These are phyloP conservation scores for Nymphaea colorata DNA, from an alignment of 164 flowering plant species.

Conservation along the genomic window DNA sequence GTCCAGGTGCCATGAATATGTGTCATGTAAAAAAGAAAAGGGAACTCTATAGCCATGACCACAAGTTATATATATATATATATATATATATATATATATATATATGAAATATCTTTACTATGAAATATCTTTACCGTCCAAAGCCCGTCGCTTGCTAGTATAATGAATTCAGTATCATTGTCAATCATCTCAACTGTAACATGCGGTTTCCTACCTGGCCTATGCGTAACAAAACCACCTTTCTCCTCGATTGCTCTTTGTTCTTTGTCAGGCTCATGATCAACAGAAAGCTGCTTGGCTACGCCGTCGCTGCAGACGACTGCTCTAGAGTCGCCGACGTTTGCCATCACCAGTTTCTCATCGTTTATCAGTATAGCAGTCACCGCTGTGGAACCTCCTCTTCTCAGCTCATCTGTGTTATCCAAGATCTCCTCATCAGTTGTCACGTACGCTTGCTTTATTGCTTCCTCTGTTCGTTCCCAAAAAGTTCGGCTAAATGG, in stretches of 20 bases:
- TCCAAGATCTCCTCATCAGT: slow-evolving; percentile 61
- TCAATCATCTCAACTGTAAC: slow-evolving; percentile 4
- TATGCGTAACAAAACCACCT: slow-evolving; percentile 66
- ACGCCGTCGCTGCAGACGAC: slow-evolving; percentile 58
- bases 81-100: too few relatives aligned
- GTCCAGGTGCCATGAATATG: too few relatives aligned
- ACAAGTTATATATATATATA: neutral
- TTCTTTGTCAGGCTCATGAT: slow-evolving; percentile 72
- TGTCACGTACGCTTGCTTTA: slow-evolving; percentile 49
- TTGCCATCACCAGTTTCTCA: slow-evolving; percentile 62
- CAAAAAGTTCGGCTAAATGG: slow-evolving; percentile 16
- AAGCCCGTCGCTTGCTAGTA: slow-evolving; percentile 4
- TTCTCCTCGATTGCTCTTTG: slow-evolving; percentile 38
- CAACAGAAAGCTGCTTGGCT: slow-evolving; percentile 70
- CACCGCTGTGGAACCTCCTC: slow-evolving; percentile 88
- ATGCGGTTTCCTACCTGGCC: slow-evolving; percentile 41
- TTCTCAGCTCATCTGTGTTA: slow-evolving; percentile 31
- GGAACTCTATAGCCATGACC: too few relatives aligned
- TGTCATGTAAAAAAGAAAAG: too few relatives aligned
- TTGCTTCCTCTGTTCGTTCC: slow-evolving; percentile 51
- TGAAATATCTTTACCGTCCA: slow-evolving; percentile 2
- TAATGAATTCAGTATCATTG: slow-evolving; percentile 2
- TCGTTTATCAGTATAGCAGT: slow-evolving; percentile 77
- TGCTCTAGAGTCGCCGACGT: slow-evolving; percentile 87
- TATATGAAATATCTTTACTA: too few relatives aligned